Conservation (phyloP, 2,329 filamentous ascomycete genomes). For the Apiospora sp. region DNA sequence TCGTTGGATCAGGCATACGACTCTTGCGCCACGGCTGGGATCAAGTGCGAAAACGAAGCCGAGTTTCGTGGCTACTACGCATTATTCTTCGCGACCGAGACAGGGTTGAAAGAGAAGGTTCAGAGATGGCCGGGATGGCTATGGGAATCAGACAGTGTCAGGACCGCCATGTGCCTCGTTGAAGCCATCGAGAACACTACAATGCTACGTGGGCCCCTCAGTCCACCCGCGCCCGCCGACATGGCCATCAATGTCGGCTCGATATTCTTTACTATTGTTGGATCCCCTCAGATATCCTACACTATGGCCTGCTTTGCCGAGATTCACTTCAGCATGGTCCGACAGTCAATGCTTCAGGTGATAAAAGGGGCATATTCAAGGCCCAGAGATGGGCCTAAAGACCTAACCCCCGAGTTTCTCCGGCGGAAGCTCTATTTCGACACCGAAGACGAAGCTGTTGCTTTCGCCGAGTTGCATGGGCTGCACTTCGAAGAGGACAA, state of each 20-base stretch:
- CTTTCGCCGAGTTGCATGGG: constrained; percentile 67
- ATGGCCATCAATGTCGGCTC: constrained; percentile 58
- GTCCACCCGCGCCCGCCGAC: constrained; percentile 56
- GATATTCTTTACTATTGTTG: constrained; percentile 68
- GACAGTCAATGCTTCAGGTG: constrained; percentile 64
- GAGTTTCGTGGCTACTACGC: constrained; percentile 74
- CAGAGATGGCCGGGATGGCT: constrained; percentile 63
- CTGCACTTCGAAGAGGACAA: constrained; percentile 57
- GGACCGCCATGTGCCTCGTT: constrained; percentile 67
- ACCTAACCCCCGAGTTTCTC: constrained; percentile 64
- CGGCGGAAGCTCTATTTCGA: constrained; percentile 72
- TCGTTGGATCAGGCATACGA: constrained; percentile 73
- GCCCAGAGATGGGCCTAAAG: constrained; percentile 64
- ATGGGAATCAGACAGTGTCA: constrained; percentile 66
- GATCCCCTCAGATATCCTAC: constrained; percentile 66
- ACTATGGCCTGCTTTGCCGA: constrained; percentile 76
- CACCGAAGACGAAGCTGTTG: constrained; percentile 69
- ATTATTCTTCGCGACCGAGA: constrained; percentile 66
- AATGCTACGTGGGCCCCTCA: constrained; percentile 64
- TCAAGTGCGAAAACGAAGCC: constrained; percentile 67
- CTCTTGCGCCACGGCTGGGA: constrained; percentile 65
- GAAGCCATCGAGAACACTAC: constrained; percentile 67
- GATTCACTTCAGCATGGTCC: constrained; percentile 69
- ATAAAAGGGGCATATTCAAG: constrained; percentile 64
- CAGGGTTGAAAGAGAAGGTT: constrained; percentile 63